Percentiles rank a stretch among this genome's conserved stretches.
Evolutionary conservation across 768 basidiomycete genomes (phyloP).

Genomic region (Lactarius akahatsu): DNA sequence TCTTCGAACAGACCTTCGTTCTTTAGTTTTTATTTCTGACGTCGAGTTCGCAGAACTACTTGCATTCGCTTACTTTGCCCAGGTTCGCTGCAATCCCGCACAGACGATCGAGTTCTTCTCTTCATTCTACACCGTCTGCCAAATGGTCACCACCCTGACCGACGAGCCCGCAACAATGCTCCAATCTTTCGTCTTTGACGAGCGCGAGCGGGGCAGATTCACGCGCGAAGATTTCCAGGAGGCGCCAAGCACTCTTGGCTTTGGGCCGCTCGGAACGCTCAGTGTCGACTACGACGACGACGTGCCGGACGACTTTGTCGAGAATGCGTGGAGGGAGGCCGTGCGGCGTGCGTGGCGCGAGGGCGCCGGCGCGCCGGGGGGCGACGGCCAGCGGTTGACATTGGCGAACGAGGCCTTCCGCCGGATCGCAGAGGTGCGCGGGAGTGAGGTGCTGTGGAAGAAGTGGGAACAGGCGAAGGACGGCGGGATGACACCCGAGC

Average conservation of each 20-base stretch:
- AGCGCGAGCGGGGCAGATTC: slow-evolving; percentile 65
- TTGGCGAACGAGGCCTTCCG: slow-evolving; percentile 67
- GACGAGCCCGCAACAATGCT: slow-evolving; percentile 49
- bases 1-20: slow-evolving; percentile 23
- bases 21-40: background rate
- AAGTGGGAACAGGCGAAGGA: slow-evolving; percentile 56
- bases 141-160: slow-evolving; percentile 48
- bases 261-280: slow-evolving; percentile 58
- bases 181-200: slow-evolving; percentile 57
- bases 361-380: slow-evolving; percentile 13
- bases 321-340: slow-evolving; percentile 65
- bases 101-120: slow-evolving; percentile 65
- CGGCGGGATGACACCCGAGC: slow-evolving; percentile 61
- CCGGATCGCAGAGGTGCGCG: slow-evolving; percentile 63
- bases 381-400: slow-evolving; percentile 47
- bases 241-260: slow-evolving; percentile 58
- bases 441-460: slow-evolving; percentile 49
- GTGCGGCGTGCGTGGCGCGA: slow-evolving; percentile 56
- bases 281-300: slow-evolving; percentile 69
- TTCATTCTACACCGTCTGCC: slow-evolving; percentile 51
- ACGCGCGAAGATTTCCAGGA: slow-evolving; percentile 51
- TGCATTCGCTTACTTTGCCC: slow-evolving; percentile 75
- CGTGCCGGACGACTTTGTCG: slow-evolving; percentile 67
- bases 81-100: slow-evolving; percentile 76
- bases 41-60: slow-evolving; percentile 53